Conservation (phyloP, 2,329 filamentous ascomycete species). For the Claviceps citrina region DNA sequence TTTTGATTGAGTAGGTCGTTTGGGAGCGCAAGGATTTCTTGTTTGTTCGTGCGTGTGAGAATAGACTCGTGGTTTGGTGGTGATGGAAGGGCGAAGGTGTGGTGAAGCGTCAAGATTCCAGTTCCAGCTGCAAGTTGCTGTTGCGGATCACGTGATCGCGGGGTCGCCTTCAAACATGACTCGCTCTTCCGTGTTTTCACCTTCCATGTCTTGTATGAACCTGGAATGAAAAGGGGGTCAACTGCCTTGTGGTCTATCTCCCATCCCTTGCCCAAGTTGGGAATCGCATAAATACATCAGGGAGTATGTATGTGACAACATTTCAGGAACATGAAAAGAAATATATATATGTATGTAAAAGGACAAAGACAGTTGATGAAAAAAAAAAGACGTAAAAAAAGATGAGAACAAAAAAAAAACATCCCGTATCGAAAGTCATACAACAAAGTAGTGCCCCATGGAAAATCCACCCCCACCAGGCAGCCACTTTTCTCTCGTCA, state of each 20-base stretch:
- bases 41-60: constrained; percentile 8
- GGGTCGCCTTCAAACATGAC: constrained; percentile 11
- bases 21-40: constrained; percentile 9
- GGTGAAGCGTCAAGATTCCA: constrained; percentile 4
- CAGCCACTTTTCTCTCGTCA: background rate
- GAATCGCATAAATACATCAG: background rate
- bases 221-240: background rate
- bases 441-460: background rate
- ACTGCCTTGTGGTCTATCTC: constrained; percentile 1
- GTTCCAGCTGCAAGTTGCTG: constrained; percentile 10
- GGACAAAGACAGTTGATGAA: too few relatives aligned
- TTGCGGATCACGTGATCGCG: constrained; percentile 20
- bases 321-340: too few relatives aligned
- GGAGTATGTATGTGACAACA: background rate
- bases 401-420: background rate
- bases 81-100: constrained; percentile 4
- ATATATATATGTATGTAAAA: too few relatives aligned
- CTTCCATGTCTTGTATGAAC: too few relatives aligned
- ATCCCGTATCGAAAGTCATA: too few relatives aligned
- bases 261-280: background rate
- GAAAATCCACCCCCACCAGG: background rate
- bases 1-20: background rate
- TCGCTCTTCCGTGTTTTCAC: too few relatives aligned
- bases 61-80: background rate
- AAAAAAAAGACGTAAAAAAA: background rate